Percentiles rank a stretch among this genome's conserved stretches.
Conservation (phyloP, 169 alveolate species). For the Cryptosporidium sp. region DNA sequence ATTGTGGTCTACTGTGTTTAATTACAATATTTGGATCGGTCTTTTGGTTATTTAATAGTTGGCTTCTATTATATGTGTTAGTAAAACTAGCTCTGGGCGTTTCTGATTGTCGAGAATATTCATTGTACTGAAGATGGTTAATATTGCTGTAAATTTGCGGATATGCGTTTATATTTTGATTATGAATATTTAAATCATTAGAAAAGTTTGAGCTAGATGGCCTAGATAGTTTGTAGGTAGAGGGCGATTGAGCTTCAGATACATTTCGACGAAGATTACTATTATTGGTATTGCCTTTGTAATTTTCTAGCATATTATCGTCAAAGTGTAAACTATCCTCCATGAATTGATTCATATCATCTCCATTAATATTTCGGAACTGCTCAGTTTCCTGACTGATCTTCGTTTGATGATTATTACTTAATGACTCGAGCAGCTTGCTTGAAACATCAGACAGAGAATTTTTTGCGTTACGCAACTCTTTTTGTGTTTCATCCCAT, state of each 20-base stretch:
- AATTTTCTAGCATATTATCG: neutral
- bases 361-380: neutral
- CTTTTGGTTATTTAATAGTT: neutral
- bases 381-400: neutral
- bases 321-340: neutral
- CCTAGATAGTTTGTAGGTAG: constrained; percentile 30
- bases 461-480: constrained; percentile 48
- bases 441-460: constrained; percentile 66
- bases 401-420: neutral
- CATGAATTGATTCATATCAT: neutral
- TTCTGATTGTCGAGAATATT: neutral
- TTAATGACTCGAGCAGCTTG: constrained; percentile 24
- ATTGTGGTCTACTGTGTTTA: constrained; percentile 52
- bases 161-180: neutral
- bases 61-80: neutral
- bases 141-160: neutral
- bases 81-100: neutral
- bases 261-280: neutral
- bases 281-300: neutral
- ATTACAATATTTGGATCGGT: neutral
- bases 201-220: constrained; percentile 23
- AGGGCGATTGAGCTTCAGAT: constrained; percentile 43
- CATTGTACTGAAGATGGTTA: constrained; percentile 1
- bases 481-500: constrained; percentile 72
- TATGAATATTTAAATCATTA: neutral